A percentile compares a stretch with the other conserved stretches of the same genome.
Evolutionary conservation across 306 rosid species (phyloP).

Genomic region (Luffa acutangula): DNA sequence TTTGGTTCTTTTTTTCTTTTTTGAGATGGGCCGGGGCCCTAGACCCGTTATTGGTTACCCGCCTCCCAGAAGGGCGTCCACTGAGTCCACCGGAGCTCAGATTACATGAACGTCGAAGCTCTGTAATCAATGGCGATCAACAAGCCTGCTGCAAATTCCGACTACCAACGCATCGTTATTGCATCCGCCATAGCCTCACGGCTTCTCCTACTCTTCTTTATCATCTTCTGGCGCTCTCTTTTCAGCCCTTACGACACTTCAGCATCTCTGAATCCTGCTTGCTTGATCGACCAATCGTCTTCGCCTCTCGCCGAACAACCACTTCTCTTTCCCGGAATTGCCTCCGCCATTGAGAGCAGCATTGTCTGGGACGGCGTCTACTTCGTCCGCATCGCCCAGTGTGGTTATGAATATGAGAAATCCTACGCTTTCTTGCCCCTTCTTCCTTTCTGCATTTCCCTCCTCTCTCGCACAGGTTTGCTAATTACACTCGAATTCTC

Average conservation of each 20-base stretch:
- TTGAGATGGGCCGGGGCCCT: not conserved
- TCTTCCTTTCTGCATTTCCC: conserved; percentile 51
- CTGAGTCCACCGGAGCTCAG: not conserved
- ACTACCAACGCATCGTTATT: conserved; percentile 21
- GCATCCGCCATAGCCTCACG: conserved; percentile 54
- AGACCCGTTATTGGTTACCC: not conserved
- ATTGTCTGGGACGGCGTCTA: conserved; percentile 83
- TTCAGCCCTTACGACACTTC: conserved; percentile 74
- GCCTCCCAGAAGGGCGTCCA: not conserved
- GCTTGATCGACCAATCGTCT: conserved; percentile 16
- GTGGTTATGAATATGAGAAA: conserved; percentile 94
- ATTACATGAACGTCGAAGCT: not conserved
- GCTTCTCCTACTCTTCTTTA: conserved; percentile 35
- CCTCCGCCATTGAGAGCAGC: conserved; percentile 49
- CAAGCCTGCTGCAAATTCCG: conserved; percentile 6
- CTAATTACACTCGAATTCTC: not conserved
- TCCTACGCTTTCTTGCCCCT: conserved; percentile 78
- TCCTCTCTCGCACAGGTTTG: conserved; percentile 38
- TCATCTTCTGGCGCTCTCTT: conserved; percentile 42
- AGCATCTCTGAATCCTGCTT: conserved; percentile 51
- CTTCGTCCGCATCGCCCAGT: conserved; percentile 59
- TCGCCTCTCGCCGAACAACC: not conserved
- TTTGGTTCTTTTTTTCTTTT: no score
- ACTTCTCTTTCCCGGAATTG: conserved; percentile 22
- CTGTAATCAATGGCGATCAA: conserved; percentile 10